Base-by-base conservation (phyloP, 495 filamentous ascomycete genomes). In the Talaromyces trachyspermus region DNA sequence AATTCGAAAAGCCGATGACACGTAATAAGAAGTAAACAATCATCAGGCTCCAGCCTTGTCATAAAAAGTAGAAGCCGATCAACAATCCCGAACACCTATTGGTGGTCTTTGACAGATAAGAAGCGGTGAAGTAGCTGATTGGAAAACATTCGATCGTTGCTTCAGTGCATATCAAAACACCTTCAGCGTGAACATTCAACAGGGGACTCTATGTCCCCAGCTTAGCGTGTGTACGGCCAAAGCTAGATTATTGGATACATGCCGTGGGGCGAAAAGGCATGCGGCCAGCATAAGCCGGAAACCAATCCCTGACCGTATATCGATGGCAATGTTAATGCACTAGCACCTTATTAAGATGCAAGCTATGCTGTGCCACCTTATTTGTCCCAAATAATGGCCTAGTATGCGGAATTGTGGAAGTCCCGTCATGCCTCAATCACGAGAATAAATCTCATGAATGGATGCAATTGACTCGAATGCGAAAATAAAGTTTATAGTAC, bases 351-450 rank as follows among this genome's bases (percentile, higher is more conserved):
- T 55, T 62, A 48, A 54, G 51, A 53, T 54, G 37, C 53, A 56
- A 32, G 54, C 50, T 15, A 27, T 43, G 43, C 49, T 56, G 29
- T 27, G 45, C 38, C 39, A 51, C 60, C 58, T 58, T 45, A 73
- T 71, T 70, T 69, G 69, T 64, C 55, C 55, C 62, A 50, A 51
- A 51, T 48, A 60, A 32, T 35, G 17, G 49, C 51, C 58, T 29
- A 59, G 59, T 62, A 61, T 54, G 58, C 56, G 51, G 49, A 44
- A 54, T 54, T 59, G 58, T 66, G 67, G 63, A 63, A 59, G 49
- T 57, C 62, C 62, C 58, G 63, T 64, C 58, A 43, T 60, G 58
- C 60, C 60, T 64, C 47, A 54, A 62, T 70, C 69, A 73, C 68
- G 69, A 62, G 68, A 73, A 23, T 54, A 53, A 55, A 41, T 60